Evolutionary conservation across 805 yeast species (phyloP).

Genomic region (Candida montana): DNA sequence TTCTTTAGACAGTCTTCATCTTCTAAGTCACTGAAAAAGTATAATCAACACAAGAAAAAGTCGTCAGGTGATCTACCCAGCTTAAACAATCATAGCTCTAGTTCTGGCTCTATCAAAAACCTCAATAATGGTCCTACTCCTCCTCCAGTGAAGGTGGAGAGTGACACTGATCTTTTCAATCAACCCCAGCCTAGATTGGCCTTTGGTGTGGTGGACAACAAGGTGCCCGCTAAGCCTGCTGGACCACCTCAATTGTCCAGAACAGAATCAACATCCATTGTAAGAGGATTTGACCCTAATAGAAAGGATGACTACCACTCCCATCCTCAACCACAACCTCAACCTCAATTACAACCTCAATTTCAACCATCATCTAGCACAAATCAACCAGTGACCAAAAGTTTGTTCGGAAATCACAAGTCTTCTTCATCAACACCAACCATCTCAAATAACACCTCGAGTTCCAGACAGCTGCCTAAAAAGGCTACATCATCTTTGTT

Average conservation of each 20-base stretch:
- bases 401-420: slow-evolving; percentile 5
- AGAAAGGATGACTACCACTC: not conserved
- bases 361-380: slow-evolving; percentile 1
- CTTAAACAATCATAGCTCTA: not conserved
- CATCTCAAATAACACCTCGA: not conserved
- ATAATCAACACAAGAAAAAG: slow-evolving; percentile 12
- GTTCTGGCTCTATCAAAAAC: not conserved
- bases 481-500: slow-evolving; percentile 3
- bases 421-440: not conserved
- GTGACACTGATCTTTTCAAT: slow-evolving; percentile 23
- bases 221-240: not conserved
- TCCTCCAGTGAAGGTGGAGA: slow-evolving; percentile 4
- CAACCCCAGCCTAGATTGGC: slow-evolving; percentile 28
- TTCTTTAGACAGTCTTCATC: slow-evolving; percentile 23
- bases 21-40: slow-evolving; percentile 21
- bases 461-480: not conserved
- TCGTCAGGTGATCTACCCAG: slow-evolving; percentile 14
- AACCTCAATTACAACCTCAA: not conserved
- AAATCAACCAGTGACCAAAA: not conserved
- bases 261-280: slow-evolving; percentile 23
- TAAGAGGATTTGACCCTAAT: slow-evolving; percentile 25
- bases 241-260: slow-evolving; percentile 16
- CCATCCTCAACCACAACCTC: not conserved
- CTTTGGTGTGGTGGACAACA: slow-evolving; percentile 20
- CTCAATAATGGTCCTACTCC: not conserved